A percentile compares a stretch with the other conserved stretches of the same genome.
phyloP scores from a whole-genome alignment of 2,329 filamentous ascomycete species.

The Mollisia scopiformis region DNA sequence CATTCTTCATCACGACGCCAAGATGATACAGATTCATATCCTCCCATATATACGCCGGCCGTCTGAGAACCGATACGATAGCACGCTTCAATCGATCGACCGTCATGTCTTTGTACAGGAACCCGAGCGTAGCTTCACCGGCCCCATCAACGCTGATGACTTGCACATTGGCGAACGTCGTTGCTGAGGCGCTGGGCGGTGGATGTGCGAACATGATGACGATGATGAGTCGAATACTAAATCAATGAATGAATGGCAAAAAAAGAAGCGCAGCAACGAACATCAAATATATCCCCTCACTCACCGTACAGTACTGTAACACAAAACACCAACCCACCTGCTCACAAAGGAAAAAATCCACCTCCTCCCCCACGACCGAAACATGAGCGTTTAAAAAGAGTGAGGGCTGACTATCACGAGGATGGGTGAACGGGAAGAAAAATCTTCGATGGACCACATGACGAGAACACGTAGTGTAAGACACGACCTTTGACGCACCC shows the following conservation, averaged over 20 bases:
- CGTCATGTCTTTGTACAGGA: slow-evolving; percentile 1
- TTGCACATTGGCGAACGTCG: neutral
- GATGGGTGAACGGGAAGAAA: neutral
- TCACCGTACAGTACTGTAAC: too few relatives aligned
- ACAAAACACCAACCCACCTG: neutral
- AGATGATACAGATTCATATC: neutral
- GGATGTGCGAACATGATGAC: neutral
- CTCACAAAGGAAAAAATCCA: too few relatives aligned
- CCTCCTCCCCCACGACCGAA: too few relatives aligned
- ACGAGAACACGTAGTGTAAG: neutral
- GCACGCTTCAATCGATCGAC: slow-evolving; percentile 1
- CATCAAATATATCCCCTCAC: too few relatives aligned
- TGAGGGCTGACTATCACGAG: neutral
- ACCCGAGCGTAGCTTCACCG: neutral
- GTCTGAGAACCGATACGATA: neutral
- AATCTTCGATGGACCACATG: neutral
- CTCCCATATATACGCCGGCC: neutral
- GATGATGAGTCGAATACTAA: neutral
- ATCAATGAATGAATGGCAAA: too few relatives aligned
- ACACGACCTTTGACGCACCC: neutral
- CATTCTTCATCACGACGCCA: neutral
- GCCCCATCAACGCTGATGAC: neutral
- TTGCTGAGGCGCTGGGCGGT: neutral
- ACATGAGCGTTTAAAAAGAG: neutral
- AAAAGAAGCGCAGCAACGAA: too few relatives aligned